Evolutionary conservation across 2,329 filamentous ascomycete genomes (phyloP).

Genomic region (Pestalotiopsis sp.): DNA sequence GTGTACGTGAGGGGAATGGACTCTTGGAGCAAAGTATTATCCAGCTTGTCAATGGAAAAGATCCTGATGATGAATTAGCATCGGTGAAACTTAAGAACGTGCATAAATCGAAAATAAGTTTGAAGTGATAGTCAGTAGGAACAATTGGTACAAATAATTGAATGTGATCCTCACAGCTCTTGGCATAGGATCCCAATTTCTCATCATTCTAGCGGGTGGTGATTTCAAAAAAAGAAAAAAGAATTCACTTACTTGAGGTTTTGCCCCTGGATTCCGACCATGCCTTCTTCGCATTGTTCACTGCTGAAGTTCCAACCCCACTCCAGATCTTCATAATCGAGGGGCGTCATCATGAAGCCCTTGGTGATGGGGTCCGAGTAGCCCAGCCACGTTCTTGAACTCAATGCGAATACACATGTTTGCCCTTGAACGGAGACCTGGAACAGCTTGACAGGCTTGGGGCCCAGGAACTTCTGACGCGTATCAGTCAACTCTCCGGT

Average conservation of each 20-base stretch:
- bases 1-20: conserved; percentile 87
- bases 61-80: conserved; percentile 61
- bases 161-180: conserved; percentile 57
- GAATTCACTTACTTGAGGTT: conserved; percentile 69
- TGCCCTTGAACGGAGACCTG: conserved; percentile 85
- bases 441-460: conserved; percentile 86
- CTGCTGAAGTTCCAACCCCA: conserved; percentile 97
- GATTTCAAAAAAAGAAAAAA: conserved; percentile 23
- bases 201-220: conserved; percentile 59
- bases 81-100: conserved; percentile 1
- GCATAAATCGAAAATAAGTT: conserved; percentile 11
- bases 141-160: conserved; percentile 78
- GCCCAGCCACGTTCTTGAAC: conserved; percentile 92
- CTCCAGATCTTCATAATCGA: conserved; percentile 85
- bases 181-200: conserved; percentile 58
- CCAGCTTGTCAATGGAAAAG: conserved; percentile 84
- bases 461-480: conserved; percentile 88
- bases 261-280: conserved; percentile 89
- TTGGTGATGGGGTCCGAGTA: conserved; percentile 87
- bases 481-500: conserved; percentile 96
- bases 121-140: conserved; percentile 75
- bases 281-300: conserved; percentile 88
- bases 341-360: conserved; percentile 86
- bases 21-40: conserved; percentile 83
- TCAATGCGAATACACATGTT: conserved; percentile 83